Evolutionary conservation across 192 early-diverging fungal genomes (phyloP).

Genomic region (Podila minutissima): DNA sequence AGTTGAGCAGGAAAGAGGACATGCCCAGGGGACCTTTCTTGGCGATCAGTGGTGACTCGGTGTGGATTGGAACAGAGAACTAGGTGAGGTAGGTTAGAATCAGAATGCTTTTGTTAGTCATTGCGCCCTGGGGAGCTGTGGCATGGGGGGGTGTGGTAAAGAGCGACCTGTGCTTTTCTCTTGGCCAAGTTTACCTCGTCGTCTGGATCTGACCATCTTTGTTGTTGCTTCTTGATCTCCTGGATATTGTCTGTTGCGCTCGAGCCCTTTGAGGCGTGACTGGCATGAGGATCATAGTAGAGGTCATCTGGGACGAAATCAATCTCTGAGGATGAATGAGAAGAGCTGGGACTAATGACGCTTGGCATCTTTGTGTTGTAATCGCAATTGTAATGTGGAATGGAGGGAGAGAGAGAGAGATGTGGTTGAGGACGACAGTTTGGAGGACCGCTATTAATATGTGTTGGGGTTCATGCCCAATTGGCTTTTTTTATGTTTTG

Average conservation of each 20-base stretch:
- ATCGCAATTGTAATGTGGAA: not conserved
- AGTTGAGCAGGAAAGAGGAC: slow-evolving; percentile 41
- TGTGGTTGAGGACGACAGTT: too few relatives aligned
- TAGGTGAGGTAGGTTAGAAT: not conserved
- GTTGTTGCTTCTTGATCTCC: not conserved
- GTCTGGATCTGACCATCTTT: not conserved
- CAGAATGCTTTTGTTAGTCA: not conserved
- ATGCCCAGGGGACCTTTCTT: slow-evolving; percentile 24
- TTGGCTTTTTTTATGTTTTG: too few relatives aligned
- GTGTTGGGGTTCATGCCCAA: too few relatives aligned
- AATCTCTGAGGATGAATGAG: not conserved
- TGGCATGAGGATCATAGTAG: not conserved
- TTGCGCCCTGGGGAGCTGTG: too few relatives aligned
- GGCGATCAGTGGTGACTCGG: slow-evolving; percentile 39
- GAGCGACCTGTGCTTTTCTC: not conserved
- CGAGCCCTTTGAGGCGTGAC: not conserved
- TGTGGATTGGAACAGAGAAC: slow-evolving; percentile 49
- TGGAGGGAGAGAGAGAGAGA: not conserved
- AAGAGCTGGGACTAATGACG: not conserved
- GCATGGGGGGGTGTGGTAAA: too few relatives aligned
- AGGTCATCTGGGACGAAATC: not conserved
- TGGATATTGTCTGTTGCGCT: not conserved
- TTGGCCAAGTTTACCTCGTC: not conserved
- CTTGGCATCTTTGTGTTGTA: not conserved
- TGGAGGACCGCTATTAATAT: too few relatives aligned